Conservation (phyloP, 257 asterid species). For the Capsicum baccatum region DNA sequence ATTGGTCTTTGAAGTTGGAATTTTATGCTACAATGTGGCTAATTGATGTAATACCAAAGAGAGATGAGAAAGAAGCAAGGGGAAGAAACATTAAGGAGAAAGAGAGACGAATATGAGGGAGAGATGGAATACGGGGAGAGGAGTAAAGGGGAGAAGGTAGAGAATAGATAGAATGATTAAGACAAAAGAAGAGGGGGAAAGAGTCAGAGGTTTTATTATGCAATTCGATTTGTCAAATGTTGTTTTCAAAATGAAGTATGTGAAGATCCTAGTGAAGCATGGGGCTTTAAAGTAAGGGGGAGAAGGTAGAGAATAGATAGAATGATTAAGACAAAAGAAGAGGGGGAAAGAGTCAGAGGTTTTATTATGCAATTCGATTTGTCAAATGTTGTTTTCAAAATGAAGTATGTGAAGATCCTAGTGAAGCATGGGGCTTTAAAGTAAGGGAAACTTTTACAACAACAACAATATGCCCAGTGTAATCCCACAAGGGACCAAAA, state of each 20-base stretch:
- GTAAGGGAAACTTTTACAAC: slow-evolving; percentile 1
- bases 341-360: neutral
- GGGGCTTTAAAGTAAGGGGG: slow-evolving; percentile 4
- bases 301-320: neutral
- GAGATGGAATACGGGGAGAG: neutral
- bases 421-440: slow-evolving; percentile 13
- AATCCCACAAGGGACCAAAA: neutral
- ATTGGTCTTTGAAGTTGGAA: slow-evolving; percentile 19
- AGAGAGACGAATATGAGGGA: neutral
- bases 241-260: neutral
- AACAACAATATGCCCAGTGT: neutral
- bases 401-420: slow-evolving; percentile 7
- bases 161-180: neutral
- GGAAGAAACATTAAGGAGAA: slow-evolving; percentile 19
- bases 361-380: neutral
- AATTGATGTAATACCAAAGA: neutral
- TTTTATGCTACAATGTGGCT: slow-evolving; percentile 12
- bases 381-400: slow-evolving; percentile 9
- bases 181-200: slow-evolving; percentile 15
- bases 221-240: slow-evolving; percentile 1
- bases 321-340: neutral
- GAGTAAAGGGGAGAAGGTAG: neutral
- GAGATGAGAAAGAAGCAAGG: neutral
- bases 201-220: neutral
- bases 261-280: slow-evolving; percentile 16